A percentile compares a stretch with the other conserved stretches of the same genome.
phyloP scores from a whole-genome alignment of 2,329 filamentous ascomycete genomes.

The Verticillium klebahnii region DNA sequence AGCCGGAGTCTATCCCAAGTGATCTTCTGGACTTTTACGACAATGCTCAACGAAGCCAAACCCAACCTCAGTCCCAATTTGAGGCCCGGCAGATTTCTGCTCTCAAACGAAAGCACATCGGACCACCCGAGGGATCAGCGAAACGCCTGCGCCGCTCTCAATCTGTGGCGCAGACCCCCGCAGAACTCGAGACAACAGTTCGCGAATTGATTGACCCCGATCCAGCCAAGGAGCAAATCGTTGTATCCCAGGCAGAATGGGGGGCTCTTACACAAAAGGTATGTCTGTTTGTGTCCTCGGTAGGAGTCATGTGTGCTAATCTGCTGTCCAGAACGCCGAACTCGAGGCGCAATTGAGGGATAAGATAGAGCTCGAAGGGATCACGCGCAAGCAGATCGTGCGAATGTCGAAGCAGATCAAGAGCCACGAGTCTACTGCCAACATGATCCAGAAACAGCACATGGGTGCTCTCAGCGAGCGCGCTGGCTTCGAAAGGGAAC shows the following conservation, averaged over 20 bases:
- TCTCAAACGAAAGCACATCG: constrained; percentile 40
- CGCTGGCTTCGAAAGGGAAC: constrained; percentile 40
- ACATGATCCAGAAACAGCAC: constrained; percentile 40
- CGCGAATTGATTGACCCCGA: background rate
- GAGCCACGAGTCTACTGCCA: constrained; percentile 38
- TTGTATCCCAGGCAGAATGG: background rate
- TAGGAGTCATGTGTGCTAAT: background rate
- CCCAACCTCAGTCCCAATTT: constrained; percentile 1
- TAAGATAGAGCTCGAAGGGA: constrained; percentile 17
- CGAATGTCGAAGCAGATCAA: constrained; percentile 30
- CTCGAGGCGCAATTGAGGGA: constrained; percentile 29
- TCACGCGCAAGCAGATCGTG: constrained; percentile 11
- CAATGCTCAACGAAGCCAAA: constrained; percentile 29
- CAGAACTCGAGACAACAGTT: background rate
- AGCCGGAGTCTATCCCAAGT: constrained; percentile 41
- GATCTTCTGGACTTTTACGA: constrained; percentile 44
- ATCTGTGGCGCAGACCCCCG: background rate
- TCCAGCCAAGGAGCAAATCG: background rate
- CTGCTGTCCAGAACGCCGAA: constrained; percentile 4
- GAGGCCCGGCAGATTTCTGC: background rate
- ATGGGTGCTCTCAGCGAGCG: constrained; percentile 49
- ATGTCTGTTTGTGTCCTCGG: background rate
- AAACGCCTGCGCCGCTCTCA: background rate
- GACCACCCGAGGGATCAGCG: background rate
- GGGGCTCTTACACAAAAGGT: background rate